These are phyloP conservation scores for Penicillium atrosanguineum DNA, from an alignment of 495 filamentous ascomycete species.

Conservation along the genomic window DNA sequence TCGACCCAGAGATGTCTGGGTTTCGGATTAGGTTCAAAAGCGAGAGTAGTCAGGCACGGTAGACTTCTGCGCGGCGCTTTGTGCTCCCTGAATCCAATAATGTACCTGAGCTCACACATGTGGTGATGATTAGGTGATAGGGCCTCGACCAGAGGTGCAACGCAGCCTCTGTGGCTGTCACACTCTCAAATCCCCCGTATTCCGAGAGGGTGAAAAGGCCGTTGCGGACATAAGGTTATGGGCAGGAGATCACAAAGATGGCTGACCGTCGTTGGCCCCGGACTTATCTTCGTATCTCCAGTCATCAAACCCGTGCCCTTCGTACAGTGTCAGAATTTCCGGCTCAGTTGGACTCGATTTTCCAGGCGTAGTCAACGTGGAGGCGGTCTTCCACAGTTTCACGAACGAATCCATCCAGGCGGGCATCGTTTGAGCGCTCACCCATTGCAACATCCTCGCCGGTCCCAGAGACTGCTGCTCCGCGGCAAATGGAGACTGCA, in stretches of 20 bases:
- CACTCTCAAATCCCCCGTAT: neutral
- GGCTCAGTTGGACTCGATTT: slow-evolving; percentile 38
- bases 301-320: neutral
- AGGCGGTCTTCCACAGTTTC: slow-evolving; percentile 56
- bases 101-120: slow-evolving; percentile 6
- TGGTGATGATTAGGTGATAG: slow-evolving; percentile 16
- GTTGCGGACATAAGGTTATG: neutral
- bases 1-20: neutral
- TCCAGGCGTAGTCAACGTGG: slow-evolving; percentile 40
- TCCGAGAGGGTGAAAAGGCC: neutral
- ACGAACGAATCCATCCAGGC: slow-evolving; percentile 60
- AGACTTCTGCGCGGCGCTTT: neutral
- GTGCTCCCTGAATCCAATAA: neutral
- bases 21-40: neutral
- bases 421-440: slow-evolving; percentile 32
- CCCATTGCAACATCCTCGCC: slow-evolving; percentile 47
- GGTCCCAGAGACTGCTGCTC: slow-evolving; percentile 26
- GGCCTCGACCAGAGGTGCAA: slow-evolving; percentile 6
- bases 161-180: neutral
- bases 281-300: neutral
- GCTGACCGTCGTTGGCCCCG: neutral
- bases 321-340: neutral
- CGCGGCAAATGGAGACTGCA: slow-evolving; percentile 63
- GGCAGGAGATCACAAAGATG: neutral
- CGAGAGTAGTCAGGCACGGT: neutral